Base-by-base conservation (phyloP, 2,329 filamentous ascomycete genomes). In the Trichoderma brevicompactum region DNA sequence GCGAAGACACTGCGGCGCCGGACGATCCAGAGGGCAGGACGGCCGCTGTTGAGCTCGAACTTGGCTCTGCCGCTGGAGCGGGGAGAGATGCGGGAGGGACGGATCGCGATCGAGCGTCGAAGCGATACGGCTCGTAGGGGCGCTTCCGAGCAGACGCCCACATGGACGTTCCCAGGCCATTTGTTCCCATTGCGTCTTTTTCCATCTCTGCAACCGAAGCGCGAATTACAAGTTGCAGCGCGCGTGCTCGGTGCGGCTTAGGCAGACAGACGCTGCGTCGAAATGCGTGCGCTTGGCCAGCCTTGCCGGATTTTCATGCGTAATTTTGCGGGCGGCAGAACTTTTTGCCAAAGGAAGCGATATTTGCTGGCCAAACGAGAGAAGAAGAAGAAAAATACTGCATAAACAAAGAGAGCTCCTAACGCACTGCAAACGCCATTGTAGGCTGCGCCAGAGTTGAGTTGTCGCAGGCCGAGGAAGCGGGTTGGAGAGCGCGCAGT, bases 81-180 rank as follows among this genome's bases (percentile, higher is more conserved):
- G 65, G 13, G 40, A 48, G 5, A n/a, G 58, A 5, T 9, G 53
- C 34, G 32, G 61, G 68, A 38, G 66, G 68, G 10, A 69, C 59
- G 50, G 69, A 68, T 58, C 65, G 59, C 12, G 69, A 68, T 43
- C 67, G 65, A 5, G 28, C 53, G 34, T 69, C 65, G 49, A 49
- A 60, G 43, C 59, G 53, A 15, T 44, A 41, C 12, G 46, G n/a
- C 4, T 55, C 36, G 56, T 54, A 61, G 19, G 65, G 48, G 2
- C 49, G 43, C 32, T 48, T 48, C n/a, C 41, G 38, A 32, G 65
- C 23, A 2, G 60, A 38, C 12, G 67, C 67, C 67, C 67, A 68
- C n/a, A 67, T 67, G 23, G 67, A 68, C 28, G 67, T 32, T 17
- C 44, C 43, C 2, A 68, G 38, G 49, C 67, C 67, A 3, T 17